Base-by-base conservation (phyloP, 768 basidiomycete genomes). In the Roridomyces roridus region DNA sequence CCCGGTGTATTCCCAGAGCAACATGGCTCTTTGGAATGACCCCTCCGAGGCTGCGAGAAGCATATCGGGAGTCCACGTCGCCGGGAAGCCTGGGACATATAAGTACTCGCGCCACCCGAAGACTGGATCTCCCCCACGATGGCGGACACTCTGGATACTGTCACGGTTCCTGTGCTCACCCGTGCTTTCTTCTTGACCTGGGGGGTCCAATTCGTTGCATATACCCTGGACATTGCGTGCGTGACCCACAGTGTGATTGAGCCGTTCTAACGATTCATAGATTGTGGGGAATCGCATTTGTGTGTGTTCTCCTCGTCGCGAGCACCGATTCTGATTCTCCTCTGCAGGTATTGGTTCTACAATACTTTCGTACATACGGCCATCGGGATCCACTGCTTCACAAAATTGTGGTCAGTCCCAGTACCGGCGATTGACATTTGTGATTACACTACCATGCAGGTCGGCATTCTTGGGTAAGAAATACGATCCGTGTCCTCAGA, bases 361-460 rank as follows among this genome's bases (percentile, higher is more conserved):
- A 54, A n/a, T 54, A 54, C 45, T 54, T 54, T 35, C 52, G 52
- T 9, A 46, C 46, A 1, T 46, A 29, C 17, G 25, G 24, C 9
- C n/a, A 15, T 3, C 39, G 15, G 17, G 52, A 54, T 34, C 45
- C 52, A 9, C 2, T 46, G 12, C 6, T 11, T 5, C 24, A 46
- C 2, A 35, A 20, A 6, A 23, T 34, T 34, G 29, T 44, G 26
- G 52, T 54, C 14, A 15, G 51, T 29, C 4, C 29, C 29, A 14
- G 7, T 31, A 14, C 29, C 6, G 11, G 14, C 1, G 20, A 28
- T 8, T 20, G 10, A 24, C 8, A 28, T 21, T 5, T 36, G n/a
- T 37, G 15, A 15, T 7, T 18, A 5, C 11, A 6, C 1, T 12
- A 18, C n/a, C 18, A 41, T 21, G 29, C 9, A 51, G 50, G 50